phyloP scores from a whole-genome alignment of 1,284 basidiomycete species.

The Flammula alnicola region DNA sequence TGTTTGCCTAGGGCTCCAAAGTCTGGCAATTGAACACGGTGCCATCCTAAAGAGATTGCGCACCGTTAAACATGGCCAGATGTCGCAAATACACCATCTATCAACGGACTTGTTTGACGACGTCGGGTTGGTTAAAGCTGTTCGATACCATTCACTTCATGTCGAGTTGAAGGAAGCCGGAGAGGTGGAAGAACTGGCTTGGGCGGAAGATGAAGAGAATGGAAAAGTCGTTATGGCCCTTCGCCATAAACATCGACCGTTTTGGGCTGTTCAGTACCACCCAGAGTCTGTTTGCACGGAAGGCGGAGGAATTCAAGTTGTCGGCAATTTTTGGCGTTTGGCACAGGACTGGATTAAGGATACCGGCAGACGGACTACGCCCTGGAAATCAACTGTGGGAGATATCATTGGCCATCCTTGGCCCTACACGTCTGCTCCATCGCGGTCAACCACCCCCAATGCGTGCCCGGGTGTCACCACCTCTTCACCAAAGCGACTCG shows the following conservation, averaged over 20 bases:
- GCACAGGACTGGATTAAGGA: conserved; percentile 57
- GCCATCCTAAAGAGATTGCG: conserved; percentile 56
- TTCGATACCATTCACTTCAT: conserved; percentile 86
- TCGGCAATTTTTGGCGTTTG: conserved; percentile 74
- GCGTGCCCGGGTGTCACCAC: conserved; percentile 41
- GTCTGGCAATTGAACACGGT: conserved; percentile 81
- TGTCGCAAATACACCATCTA: conserved; percentile 66
- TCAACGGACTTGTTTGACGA: conserved; percentile 66
- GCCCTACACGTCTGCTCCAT: conserved; percentile 47
- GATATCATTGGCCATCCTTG: conserved; percentile 53
- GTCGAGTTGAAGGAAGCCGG: conserved; percentile 49
- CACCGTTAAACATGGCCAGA: conserved; percentile 83
- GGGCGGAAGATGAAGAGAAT: conserved; percentile 70
- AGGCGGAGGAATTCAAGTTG: conserved; percentile 64
- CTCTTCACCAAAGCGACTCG: conserved; percentile 44
- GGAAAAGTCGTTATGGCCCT: conserved; percentile 73
- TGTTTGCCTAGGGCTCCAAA: conserved; percentile 93
- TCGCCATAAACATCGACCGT: conserved; percentile 70
- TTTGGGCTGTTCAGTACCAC: conserved; percentile 97
- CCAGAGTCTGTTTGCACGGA: conserved; percentile 82
- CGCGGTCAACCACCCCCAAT: conserved; percentile 28
- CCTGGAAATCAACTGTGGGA: conserved; percentile 46
- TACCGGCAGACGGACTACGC: conserved; percentile 38
- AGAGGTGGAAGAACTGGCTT: conserved; percentile 66
- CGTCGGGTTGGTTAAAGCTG: conserved; percentile 66